A percentile compares a stretch with the other conserved stretches of the same genome.
These are phyloP conservation scores for Brassica cretica DNA, from an alignment of 345 rosid species.

Conservation along the genomic window DNA sequence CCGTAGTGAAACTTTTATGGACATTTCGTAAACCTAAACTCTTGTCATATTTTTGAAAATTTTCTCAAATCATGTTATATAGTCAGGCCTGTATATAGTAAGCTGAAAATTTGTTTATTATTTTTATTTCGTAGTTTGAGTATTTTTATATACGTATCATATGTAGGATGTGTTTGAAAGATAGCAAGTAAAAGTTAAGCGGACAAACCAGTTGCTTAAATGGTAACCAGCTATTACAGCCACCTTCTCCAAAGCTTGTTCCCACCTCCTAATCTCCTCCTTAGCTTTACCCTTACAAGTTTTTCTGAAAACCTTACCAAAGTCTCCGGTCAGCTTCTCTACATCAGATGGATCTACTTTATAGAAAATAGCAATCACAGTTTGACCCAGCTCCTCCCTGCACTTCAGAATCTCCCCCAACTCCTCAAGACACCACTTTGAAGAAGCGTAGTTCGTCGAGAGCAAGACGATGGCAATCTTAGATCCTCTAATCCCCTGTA, in stretches of 20 bases:
- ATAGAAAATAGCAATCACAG: not conserved
- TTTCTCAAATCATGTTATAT: too few relatives aligned
- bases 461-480: conserved; percentile 5
- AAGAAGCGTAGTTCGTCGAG: not conserved
- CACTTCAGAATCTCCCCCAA: not conserved
- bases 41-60: too few relatives aligned
- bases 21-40: too few relatives aligned
- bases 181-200: not conserved
- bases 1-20: too few relatives aligned
- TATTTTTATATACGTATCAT: too few relatives aligned
- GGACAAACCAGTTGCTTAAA: not conserved
- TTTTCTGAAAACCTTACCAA: not conserved
- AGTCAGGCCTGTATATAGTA: not conserved
- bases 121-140: too few relatives aligned
- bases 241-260: not conserved
- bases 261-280: not conserved
- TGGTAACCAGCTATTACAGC: not conserved
- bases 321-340: not conserved
- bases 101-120: not conserved
- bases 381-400: not conserved
- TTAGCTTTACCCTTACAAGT: not conserved
- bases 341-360: not conserved
- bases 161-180: not conserved
- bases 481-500: conserved; percentile 6
- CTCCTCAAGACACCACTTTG: conserved; percentile 7